Conservation (phyloP, 768 basidiomycete genomes). For the Cyclocybe cylindracea region DNA sequence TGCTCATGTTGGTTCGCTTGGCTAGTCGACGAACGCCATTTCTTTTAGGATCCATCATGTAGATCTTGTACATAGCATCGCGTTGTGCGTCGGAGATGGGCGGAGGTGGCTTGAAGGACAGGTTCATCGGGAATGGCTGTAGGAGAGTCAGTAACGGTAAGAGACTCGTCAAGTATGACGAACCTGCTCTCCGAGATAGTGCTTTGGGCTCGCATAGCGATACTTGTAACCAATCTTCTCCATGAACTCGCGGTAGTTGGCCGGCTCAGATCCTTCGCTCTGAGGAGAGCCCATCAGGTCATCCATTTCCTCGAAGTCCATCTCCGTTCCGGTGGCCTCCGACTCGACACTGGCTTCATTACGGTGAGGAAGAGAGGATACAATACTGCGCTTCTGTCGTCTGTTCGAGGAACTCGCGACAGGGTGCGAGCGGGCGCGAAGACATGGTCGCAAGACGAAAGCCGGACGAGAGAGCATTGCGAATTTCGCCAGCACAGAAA, state of each 20-base stretch:
- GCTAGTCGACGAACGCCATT: constrained; percentile 65
- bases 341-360: constrained; percentile 21
- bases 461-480: constrained; percentile 37
- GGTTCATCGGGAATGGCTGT: constrained; percentile 87
- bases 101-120: constrained; percentile 76
- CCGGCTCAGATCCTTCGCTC: constrained; percentile 5
- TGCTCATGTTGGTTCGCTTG: constrained; percentile 60
- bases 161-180: constrained; percentile 17
- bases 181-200: constrained; percentile 64
- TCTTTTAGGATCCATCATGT: constrained; percentile 54
- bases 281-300: constrained; percentile 6
- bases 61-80: constrained; percentile 58
- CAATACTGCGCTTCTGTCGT: constrained; percentile 23
- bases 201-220: constrained; percentile 47
- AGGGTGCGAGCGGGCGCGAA: constrained; percentile 21
- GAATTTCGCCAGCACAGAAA: constrained; percentile 23
- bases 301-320: constrained; percentile 3
- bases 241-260: constrained; percentile 41
- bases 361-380: constrained; percentile 22
- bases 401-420: constrained; percentile 13
- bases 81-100: constrained; percentile 69
- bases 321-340: constrained; percentile 19
- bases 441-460: constrained; percentile 30
- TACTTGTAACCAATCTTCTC: constrained; percentile 41
- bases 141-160: constrained; percentile 10